Evolutionary conservation across 2,329 filamentous ascomycete genomes (phyloP).

Genomic region (Diaporthe velutina): DNA sequence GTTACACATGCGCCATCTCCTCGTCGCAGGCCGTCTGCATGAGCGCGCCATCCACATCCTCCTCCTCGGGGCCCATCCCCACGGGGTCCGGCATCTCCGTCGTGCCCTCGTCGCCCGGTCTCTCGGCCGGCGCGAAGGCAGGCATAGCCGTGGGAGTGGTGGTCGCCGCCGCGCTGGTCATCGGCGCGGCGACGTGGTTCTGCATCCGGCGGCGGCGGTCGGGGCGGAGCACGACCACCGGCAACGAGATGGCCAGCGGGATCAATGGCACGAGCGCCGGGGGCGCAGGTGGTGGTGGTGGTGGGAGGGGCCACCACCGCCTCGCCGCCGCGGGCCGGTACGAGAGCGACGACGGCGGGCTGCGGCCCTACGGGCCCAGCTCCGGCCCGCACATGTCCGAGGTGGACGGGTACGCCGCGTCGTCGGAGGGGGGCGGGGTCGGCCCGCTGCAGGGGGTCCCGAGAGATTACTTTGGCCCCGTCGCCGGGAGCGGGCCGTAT

Average conservation of each 20-base stretch:
- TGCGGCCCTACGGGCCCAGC: slow-evolving; percentile 35
- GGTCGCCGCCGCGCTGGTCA: slow-evolving; percentile 55
- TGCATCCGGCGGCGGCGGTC: slow-evolving; percentile 57
- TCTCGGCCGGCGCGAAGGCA: slow-evolving; percentile 66
- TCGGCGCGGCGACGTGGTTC: slow-evolving; percentile 61
- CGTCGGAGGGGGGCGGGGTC: slow-evolving; percentile 35
- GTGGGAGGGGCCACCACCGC: neutral
- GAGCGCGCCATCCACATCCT: slow-evolving; percentile 43
- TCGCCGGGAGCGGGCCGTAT: slow-evolving; percentile 56
- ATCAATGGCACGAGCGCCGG: neutral
- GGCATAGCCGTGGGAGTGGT: slow-evolving; percentile 69
- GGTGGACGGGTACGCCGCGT: slow-evolving; percentile 45
- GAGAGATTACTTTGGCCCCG: slow-evolving; percentile 37
- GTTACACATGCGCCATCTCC: slow-evolving; percentile 57
- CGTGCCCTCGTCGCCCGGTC: slow-evolving; percentile 30
- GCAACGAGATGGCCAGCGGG: slow-evolving; percentile 34
- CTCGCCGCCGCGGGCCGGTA: slow-evolving; percentile 1
- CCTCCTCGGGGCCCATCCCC: slow-evolving; percentile 49
- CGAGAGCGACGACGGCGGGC: slow-evolving; percentile 35
- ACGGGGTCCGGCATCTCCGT: slow-evolving; percentile 46
- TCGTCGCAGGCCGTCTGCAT: slow-evolving; percentile 56
- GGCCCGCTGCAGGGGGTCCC: slow-evolving; percentile 48
- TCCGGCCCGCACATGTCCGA: slow-evolving; percentile 48
- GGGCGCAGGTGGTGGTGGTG: slow-evolving; percentile 4
- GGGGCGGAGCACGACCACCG: slow-evolving; percentile 41